phyloP scores from a whole-genome alignment of 495 filamentous ascomycete genomes.

The Chaetomium fimeti region DNA sequence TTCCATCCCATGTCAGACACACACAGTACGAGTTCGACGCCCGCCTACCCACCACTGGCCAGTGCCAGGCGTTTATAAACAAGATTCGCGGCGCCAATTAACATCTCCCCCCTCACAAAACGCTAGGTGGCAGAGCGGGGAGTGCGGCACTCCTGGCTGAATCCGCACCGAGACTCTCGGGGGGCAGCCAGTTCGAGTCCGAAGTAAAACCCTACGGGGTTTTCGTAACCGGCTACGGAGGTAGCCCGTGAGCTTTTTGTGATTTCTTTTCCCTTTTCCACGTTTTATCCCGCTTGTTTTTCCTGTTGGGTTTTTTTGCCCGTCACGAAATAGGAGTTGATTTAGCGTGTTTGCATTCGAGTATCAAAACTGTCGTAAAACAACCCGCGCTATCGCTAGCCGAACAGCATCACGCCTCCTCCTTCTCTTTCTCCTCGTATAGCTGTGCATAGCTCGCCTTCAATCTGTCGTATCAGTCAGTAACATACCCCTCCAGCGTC shows the following conservation, averaged over 20 bases:
- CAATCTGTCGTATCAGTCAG: constrained; percentile 8
- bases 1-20: background rate
- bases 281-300: background rate
- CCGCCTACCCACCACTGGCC: background rate
- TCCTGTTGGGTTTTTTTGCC: background rate
- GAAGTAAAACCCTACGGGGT: background rate
- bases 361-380: background rate
- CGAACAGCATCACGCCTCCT: background rate
- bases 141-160: background rate
- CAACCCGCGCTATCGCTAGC: background rate
- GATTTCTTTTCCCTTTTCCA: background rate
- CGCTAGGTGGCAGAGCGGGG: background rate
- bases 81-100: background rate
- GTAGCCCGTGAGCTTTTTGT: background rate
- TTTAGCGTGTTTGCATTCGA: background rate
- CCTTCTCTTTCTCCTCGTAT: constrained; percentile 15
- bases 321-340: background rate
- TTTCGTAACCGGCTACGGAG: background rate
- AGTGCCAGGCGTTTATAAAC: background rate
- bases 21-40: background rate
- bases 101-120: background rate
- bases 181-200: background rate
- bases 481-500: constrained; percentile 48
- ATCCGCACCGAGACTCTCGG: too few species aligned
- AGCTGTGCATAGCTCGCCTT: constrained; percentile 21